Percentiles rank a stretch among this genome's conserved stretches.
Evolutionary conservation across 2,329 filamentous ascomycete genomes (phyloP).

Genomic region (Neophaeococcomyces mojaviensis): DNA sequence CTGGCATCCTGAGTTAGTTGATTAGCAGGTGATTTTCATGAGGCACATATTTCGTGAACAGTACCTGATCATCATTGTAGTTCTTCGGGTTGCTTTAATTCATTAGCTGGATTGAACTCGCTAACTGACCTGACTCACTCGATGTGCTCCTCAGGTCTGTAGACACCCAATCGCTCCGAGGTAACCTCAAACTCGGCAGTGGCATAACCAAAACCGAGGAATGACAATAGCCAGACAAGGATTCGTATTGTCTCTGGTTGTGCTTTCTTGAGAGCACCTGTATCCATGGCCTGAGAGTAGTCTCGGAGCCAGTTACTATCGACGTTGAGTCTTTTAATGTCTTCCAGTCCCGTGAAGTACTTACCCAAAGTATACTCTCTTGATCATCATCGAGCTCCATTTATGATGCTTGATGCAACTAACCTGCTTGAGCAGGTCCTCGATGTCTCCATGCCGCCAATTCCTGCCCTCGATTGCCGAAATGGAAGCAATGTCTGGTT

Average conservation of each 20-base stretch:
- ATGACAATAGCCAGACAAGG: conserved; percentile 73
- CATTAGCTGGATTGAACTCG: conserved; percentile 48
- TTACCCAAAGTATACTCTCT: conserved; percentile 63
- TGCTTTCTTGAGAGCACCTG: conserved; percentile 70
- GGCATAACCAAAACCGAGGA: conserved; percentile 76
- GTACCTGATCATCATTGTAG: conserved; percentile 57
- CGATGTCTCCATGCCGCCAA: conserved; percentile 59
- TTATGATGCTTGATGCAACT: conserved; percentile 74
- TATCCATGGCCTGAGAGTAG: conserved; percentile 77
- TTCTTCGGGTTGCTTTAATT: conserved; percentile 60
- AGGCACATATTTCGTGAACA: no score
- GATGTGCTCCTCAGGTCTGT: conserved; percentile 61
- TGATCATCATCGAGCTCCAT: conserved; percentile 72
- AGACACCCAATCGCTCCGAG: conserved; percentile 69
- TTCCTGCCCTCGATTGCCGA: conserved; percentile 45
- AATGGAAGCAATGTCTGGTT: conserved; percentile 41
- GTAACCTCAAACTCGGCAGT: conserved; percentile 81
- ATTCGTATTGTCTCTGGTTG: conserved; percentile 72
- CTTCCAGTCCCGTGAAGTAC: not conserved
- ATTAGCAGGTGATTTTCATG: conserved; percentile 33
- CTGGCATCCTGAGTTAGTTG: conserved; percentile 58
- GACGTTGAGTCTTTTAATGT: conserved; percentile 8
- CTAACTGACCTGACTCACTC: conserved; percentile 30
- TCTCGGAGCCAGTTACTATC: conserved; percentile 68
- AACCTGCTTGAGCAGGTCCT: conserved; percentile 72